Base-by-base conservation (phyloP, 768 basidiomycete genomes). In the Suillus placidus region DNA sequence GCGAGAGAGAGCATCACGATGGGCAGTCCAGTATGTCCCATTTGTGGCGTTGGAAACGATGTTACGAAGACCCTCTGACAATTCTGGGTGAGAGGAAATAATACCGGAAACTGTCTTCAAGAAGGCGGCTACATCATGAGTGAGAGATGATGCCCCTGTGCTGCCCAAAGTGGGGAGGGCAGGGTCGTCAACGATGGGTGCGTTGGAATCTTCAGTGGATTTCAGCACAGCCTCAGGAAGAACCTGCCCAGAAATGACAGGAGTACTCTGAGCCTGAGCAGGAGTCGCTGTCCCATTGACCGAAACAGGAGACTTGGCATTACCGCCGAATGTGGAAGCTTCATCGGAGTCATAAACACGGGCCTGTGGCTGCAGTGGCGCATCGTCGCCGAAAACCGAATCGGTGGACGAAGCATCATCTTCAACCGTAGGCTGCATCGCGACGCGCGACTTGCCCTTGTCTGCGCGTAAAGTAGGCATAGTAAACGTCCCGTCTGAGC, bases 1-100 rank as follows among this genome's bases (percentile, higher is more conserved):
- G 26, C 85, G 84, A 9, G 86, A 83, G 52, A 92, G 75, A 3
- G 84, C 78, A 10, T 85, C 84, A 57, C 88, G 85, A 70, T 92
- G 89, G 35, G 82, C 75, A 42, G 79, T 74, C 91, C 90, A 94
- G 72, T 94, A 93, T 10, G 83, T 80, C 30, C 91, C 92, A 60
- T 80, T 85, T 6, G 82, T 80, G 5, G 88, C 80, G 68, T 93
- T 91, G 60, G 79, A 79, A 54, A 87, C 73, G 40, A 94, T 84
- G 71, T 85, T 88, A 64, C 86, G 87, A 64, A 94, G 73, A 52
- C 83, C 84, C 63, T 90, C 88, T 4, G 88, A 84, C 13, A 94
- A 75, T 67, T 94, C 91, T 5, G 92, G 92, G 69, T 93, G 90
- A 6, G 85, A 74, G 0, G 84, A 78, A 51, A 93, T 73, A 37